phyloP scores from a whole-genome alignment of 495 filamentous ascomycete genomes.

The Aspergillus ellipticus region DNA sequence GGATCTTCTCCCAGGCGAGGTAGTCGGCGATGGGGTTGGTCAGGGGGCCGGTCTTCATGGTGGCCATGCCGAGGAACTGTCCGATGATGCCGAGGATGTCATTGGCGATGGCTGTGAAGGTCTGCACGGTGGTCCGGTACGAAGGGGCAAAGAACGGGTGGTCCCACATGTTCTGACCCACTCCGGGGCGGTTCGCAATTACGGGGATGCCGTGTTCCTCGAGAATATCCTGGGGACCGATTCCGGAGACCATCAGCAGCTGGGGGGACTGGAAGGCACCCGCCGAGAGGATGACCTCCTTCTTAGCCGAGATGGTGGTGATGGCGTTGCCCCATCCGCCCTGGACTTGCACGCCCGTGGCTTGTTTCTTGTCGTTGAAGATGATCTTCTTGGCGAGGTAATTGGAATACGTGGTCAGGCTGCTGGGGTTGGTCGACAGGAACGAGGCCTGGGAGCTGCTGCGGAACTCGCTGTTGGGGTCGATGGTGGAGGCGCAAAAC shows the following conservation, averaged over 20 bases:
- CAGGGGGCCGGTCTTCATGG: slow-evolving; percentile 24
- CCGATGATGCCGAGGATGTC: neutral
- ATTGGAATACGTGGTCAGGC: slow-evolving; percentile 16
- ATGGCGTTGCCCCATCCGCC: neutral
- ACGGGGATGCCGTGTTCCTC: slow-evolving; percentile 36
- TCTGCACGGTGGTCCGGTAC: slow-evolving; percentile 22
- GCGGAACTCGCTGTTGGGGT: slow-evolving; percentile 26
- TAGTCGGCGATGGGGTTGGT: slow-evolving; percentile 39
- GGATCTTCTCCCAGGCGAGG: slow-evolving; percentile 51
- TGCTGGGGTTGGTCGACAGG: slow-evolving; percentile 16
- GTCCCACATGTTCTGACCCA: slow-evolving; percentile 49
- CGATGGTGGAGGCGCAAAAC: slow-evolving; percentile 37
- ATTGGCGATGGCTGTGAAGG: slow-evolving; percentile 7
- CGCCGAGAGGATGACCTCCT: slow-evolving; percentile 54
- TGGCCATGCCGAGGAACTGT: slow-evolving; percentile 9
- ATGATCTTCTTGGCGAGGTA: slow-evolving; percentile 25
- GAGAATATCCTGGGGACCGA: slow-evolving; percentile 40
- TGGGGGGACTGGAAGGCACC: slow-evolving; percentile 41
- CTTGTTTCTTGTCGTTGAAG: slow-evolving; percentile 19
- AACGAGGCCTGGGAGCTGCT: slow-evolving; percentile 37
- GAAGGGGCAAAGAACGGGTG: slow-evolving; percentile 27
- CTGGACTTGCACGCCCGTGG: slow-evolving; percentile 23
- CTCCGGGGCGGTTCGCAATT: slow-evolving; percentile 39
- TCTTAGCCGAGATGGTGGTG: slow-evolving; percentile 32
- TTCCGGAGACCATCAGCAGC: slow-evolving; percentile 22